phyloP scores from a whole-genome alignment of 2,329 filamentous ascomycete genomes.

The Corniculantispora saksenae region DNA sequence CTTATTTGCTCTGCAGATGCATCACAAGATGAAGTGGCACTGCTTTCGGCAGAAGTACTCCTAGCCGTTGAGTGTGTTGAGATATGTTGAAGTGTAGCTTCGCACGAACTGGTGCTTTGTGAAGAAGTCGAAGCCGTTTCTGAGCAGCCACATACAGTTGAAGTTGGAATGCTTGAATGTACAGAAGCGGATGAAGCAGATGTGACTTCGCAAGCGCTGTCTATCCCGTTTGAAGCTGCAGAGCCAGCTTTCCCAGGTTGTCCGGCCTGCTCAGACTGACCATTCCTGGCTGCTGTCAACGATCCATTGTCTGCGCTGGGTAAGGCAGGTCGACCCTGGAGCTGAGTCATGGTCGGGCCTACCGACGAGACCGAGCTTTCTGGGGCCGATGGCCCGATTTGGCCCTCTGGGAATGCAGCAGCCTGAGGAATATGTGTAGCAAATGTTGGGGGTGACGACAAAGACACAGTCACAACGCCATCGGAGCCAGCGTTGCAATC shows the following conservation, averaged over 20 bases:
- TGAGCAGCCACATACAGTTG: background rate
- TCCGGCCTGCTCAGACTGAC: background rate
- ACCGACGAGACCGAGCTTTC: background rate
- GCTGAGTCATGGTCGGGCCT: conserved; percentile 8
- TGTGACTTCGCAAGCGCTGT: background rate
- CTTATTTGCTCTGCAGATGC: background rate
- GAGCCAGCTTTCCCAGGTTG: background rate
- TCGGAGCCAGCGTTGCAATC: conserved; percentile 34
- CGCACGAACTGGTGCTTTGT: background rate
- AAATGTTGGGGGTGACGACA: conserved; percentile 23
- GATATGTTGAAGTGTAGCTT: background rate
- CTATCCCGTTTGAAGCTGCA: background rate
- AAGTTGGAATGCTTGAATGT: background rate
- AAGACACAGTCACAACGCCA: conserved; percentile 34
- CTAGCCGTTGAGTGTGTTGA: background rate
- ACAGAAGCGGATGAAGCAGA: background rate
- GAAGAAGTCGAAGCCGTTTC: background rate
- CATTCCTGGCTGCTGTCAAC: background rate
- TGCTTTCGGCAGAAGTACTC: background rate
- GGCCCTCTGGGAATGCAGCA: background rate
- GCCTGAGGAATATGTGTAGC: conserved; percentile 14
- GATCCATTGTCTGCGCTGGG: background rate
- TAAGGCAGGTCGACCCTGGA: conserved; percentile 5
- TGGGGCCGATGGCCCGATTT: background rate
- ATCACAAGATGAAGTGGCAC: background rate